These are phyloP conservation scores for Cercospora beticola DNA, from an alignment of 2,329 filamentous ascomycete species.

Conservation along the genomic window DNA sequence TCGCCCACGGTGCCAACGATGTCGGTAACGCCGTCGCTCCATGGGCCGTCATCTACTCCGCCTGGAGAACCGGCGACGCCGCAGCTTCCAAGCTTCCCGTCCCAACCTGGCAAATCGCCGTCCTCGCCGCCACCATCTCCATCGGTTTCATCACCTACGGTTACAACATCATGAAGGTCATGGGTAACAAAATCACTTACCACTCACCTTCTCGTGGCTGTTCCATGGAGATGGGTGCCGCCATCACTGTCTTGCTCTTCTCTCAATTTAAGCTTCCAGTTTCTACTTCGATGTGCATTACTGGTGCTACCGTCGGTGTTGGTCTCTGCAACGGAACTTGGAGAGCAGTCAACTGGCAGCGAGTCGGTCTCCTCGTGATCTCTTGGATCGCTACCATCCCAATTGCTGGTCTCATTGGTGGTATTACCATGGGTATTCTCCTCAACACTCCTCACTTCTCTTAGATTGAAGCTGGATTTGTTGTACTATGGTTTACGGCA, in stretches of 20 bases:
- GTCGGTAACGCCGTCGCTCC: conserved; percentile 64
- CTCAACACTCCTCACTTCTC: conserved; percentile 57
- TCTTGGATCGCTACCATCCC: conserved; percentile 64
- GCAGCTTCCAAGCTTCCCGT: conserved; percentile 63
- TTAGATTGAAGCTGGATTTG: neutral
- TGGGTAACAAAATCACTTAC: conserved; percentile 61
- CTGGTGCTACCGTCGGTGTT: conserved; percentile 62
- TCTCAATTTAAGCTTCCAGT: conserved; percentile 63
- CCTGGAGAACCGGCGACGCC: conserved; percentile 53
- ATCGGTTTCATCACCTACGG: conserved; percentile 62
- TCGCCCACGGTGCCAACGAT: conserved; percentile 69
- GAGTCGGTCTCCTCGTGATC: conserved; percentile 60
- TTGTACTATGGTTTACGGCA: neutral
- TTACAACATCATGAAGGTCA: conserved; percentile 62
- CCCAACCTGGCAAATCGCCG: conserved; percentile 73
- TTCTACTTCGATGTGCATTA: conserved; percentile 65
- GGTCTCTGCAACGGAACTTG: conserved; percentile 60
- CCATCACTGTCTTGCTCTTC: conserved; percentile 63
- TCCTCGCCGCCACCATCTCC: conserved; percentile 57
- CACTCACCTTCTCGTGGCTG: conserved; percentile 57
- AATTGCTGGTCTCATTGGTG: conserved; percentile 56
- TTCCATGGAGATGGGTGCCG: conserved; percentile 61
- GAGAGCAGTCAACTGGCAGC: conserved; percentile 63
- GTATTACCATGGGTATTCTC: conserved; percentile 62
- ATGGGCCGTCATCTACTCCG: conserved; percentile 62